Evolutionary conservation across 228 moss, liverwort and hornwort species (phyloP).

Genomic region (Sphagnum magellanicum): DNA sequence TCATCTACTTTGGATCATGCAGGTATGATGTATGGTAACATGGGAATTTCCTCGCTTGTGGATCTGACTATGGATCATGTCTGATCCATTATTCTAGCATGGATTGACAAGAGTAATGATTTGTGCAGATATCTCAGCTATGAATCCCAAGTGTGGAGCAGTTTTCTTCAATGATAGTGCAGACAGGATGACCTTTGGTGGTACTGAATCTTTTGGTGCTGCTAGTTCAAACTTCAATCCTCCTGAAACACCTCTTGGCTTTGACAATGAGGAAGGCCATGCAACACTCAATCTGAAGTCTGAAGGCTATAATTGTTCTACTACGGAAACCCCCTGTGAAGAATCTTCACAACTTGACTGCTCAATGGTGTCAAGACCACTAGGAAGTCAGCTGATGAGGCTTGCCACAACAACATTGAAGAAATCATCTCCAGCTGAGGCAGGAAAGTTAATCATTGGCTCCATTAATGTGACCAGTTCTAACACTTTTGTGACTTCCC

Average conservation of each 20-base stretch:
- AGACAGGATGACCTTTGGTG: no score
- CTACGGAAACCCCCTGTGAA: no score
- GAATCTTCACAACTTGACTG: no score
- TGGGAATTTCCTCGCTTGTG: no score
- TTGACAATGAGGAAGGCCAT: neutral
- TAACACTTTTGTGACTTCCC: constrained; percentile 53
- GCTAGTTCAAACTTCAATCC: neutral
- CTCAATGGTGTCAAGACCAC: constrained; percentile 3
- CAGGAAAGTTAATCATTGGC: constrained; percentile 27
- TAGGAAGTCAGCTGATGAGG: constrained; percentile 41
- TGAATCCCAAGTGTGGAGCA: no score
- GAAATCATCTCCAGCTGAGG: constrained; percentile 79
- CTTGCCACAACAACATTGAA: constrained; percentile 41
- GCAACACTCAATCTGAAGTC: neutral
- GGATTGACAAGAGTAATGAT: neutral
- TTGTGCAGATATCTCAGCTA: no score
- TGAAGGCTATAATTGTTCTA: no score
- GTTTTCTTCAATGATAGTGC: no score
- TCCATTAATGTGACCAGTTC: constrained; percentile 61
- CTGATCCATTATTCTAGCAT: neutral
- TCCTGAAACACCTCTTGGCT: neutral
- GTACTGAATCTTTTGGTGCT: no score
- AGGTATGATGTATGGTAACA: neutral
- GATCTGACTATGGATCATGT: no score
- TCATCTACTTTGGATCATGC: neutral